Evolutionary conservation across 208 protist genomes (phyloP), one percentile per base, ranked within the genome.

Genomic region (Phytomonas sp.): DNA sequence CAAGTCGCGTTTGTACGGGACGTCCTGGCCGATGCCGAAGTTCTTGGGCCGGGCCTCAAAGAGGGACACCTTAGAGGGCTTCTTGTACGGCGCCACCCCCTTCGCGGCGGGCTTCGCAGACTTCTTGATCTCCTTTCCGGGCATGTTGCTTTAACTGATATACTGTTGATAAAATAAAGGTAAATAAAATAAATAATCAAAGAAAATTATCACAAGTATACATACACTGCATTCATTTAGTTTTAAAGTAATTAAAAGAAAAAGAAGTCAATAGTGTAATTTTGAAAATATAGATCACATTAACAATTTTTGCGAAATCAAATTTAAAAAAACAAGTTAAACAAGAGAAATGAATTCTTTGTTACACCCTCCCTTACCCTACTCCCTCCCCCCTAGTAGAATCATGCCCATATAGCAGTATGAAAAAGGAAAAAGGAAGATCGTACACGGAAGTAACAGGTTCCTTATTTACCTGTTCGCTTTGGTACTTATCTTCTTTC

Each of bases 1-100:
- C 29, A 99, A 80, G 83, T 99, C 98, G 62, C 94, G 86, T 34
- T 89, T 91, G 75, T 97, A 97, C 69, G 90, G 88, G 34, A 98
- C 80, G 79, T 98, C 90, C 52, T 91, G 81, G 71, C 98, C 97
- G 71, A 99, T 94, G 60, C 86, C 87, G 78, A 96, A 91, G 81
- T 94, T 92, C 83, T 93, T 93, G 40, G 91, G 89, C 73, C 88
- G 85, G 36, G 85, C 86, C 60, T 83, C 79, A 70, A 93, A 96
- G 67, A 66, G 76, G 61, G 91, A 89, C 67, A 77, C 69, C 30
- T 71, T 34, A 66, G 75, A 76, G 32, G 72, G 74, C 86, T 92
- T 89, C 83, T 94, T 88, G 80, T 91, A 89, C 16, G 86, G 86
- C n/a, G 82, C 84, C 45, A 80, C 83, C n/a, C 77, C 78, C 83